Evolutionary conservation across 2,329 filamentous ascomycete species (phyloP).

Genomic region (Aureobasidium melanogenum): DNA sequence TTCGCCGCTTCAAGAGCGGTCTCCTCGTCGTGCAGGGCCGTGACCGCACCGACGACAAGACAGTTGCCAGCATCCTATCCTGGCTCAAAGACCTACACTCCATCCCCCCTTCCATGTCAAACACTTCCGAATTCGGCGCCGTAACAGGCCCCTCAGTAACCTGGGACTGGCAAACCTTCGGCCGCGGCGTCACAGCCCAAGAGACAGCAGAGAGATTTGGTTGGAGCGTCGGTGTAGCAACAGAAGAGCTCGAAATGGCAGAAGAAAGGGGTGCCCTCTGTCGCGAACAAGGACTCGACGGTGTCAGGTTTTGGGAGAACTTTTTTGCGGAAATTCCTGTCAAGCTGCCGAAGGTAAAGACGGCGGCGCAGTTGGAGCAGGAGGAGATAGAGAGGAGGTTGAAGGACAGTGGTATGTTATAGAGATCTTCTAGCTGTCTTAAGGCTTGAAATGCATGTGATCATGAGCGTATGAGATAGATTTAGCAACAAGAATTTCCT

Average conservation of each 20-base stretch:
- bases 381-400: conserved; percentile 7
- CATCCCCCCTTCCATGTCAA: conserved; percentile 28
- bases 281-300: conserved; percentile 85
- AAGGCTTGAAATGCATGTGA: too few relatives aligned
- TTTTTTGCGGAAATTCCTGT: conserved; percentile 18
- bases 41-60: conserved; percentile 85
- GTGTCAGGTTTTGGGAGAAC: conserved; percentile 90
- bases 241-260: conserved; percentile 93
- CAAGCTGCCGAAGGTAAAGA: background rate
- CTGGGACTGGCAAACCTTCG: conserved; percentile 73
- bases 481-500: too few relatives aligned
- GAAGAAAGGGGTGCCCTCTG: conserved; percentile 83
- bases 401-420: conserved; percentile 1
- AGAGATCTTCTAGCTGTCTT: too few relatives aligned
- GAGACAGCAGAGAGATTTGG: conserved; percentile 84
- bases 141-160: conserved; percentile 21
- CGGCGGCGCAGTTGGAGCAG: conserved; percentile 2
- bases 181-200: conserved; percentile 79
- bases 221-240: conserved; percentile 94
- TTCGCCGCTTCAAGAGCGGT: conserved; percentile 84
- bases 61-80: conserved; percentile 63
- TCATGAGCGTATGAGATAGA: too few relatives aligned
- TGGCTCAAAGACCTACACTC: conserved; percentile 69
- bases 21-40: conserved; percentile 86
- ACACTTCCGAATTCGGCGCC: conserved; percentile 34